Conservation (phyloP, 352 stramenopile genomes). For the Phytophthora sojae region DNA sequence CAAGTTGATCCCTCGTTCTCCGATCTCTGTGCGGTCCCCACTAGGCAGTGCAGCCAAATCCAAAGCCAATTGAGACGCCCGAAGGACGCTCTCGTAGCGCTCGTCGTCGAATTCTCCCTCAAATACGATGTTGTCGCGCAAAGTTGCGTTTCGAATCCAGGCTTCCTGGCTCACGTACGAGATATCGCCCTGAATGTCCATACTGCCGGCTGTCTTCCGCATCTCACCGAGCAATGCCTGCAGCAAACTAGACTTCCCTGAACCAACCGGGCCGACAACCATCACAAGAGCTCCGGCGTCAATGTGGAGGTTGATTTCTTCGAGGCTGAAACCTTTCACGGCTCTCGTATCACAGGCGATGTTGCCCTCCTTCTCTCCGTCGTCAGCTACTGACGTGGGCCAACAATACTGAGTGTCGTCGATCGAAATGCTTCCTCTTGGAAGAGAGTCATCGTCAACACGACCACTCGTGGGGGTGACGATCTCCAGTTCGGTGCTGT, state of each 20-base stretch:
- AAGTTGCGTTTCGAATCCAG: constrained; percentile 49
- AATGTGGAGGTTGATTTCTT: constrained; percentile 48
- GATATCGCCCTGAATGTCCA: constrained; percentile 26
- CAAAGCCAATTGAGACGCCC: constrained; percentile 78
- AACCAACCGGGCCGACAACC: constrained; percentile 63
- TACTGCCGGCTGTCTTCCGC: constrained; percentile 22
- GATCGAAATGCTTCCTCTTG: constrained; percentile 18
- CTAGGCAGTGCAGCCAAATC: constrained; percentile 89
- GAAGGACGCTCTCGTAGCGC: constrained; percentile 58
- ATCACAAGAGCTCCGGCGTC: constrained; percentile 57
- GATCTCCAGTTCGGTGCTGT: constrained; percentile 31
- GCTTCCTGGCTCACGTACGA: constrained; percentile 51
- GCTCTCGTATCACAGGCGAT: not conserved
- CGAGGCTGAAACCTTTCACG: constrained; percentile 11
- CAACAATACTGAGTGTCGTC: constrained; percentile 25
- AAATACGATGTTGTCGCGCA: constrained; percentile 53
- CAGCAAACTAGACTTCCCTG: constrained; percentile 65
- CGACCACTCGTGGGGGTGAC: too few relatives aligned
- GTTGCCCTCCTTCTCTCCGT: not conserved
- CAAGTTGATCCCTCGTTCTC: constrained; percentile 95
- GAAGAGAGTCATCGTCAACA: too few relatives aligned
- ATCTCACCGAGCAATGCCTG: constrained; percentile 58
- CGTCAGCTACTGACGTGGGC: not conserved
- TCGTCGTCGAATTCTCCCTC: constrained; percentile 31
- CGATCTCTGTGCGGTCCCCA: constrained; percentile 94